Evolutionary conservation across 1,139 yeast species (phyloP), one percentile per base, ranked within the genome.

Genomic region (Pichia sorboxylosa): DNA sequence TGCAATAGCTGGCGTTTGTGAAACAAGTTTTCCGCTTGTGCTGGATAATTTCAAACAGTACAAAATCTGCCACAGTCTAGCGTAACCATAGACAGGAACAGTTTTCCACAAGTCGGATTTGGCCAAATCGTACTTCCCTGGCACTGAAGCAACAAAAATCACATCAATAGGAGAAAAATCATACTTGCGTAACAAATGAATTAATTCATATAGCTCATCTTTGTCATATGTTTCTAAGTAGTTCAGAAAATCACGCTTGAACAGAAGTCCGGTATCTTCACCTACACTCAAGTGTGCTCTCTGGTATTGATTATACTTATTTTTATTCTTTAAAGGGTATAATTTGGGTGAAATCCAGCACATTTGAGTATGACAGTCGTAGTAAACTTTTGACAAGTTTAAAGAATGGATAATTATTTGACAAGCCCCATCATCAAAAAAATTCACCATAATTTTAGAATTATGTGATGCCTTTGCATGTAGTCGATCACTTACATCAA

Each of bases 371-470:
- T 77, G 69, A 1, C 64, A 64, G 5, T 59, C 58, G 35, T 73
- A 63, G 48, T 78, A 85, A 1, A 64, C 50, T 27, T 54, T 52
- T 1, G 76, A 71, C 33, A 75, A 48, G 47, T 78, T 78, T 46
- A 70, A 65, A 0, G 84, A 70, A 56, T 76, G 68, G 14, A 77
- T 57, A n/a, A 69, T 67, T 0, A 77, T 49, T 44, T 67, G 73
- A 20, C 66, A 51, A 1, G 63, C 49, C 1, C 49, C 49, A 39
- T 66, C 70, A 3, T 45, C 48, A 43, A 59, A 71, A 37, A 67
- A 58, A 46, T 75, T 75, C 13, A 78, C 55, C 64, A 77, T 72
- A 69, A 77, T 58, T 45, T 78, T 78, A 2, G 81, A 64, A 48
- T 78, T 85, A 47, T 78, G 85, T 3, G 77, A 64, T 1, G 51